phyloP scores from a whole-genome alignment of 2,329 filamentous ascomycete genomes.

The Paramyrothecium sp. region DNA sequence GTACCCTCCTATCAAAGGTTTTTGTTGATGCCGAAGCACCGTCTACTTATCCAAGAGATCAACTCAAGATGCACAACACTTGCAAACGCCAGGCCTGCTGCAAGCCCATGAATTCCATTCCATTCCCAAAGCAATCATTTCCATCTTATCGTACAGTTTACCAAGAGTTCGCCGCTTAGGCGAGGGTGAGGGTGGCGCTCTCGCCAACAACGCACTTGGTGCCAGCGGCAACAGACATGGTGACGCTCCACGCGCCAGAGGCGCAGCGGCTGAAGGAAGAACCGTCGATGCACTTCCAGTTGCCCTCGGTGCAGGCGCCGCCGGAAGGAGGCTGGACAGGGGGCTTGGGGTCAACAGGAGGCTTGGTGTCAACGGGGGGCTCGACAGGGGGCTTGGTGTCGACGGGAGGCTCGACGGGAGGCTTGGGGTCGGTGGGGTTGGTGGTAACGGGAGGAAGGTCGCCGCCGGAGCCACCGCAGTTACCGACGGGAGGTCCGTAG shows the following conservation, averaged over 20 bases:
- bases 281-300: slow-evolving; percentile 53
- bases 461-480: slow-evolving; percentile 22
- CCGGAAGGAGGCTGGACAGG: slow-evolving; percentile 33
- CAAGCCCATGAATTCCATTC: not conserved
- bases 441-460: slow-evolving; percentile 37
- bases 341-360: slow-evolving; percentile 13
- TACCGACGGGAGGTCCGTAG: slow-evolving; percentile 23
- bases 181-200: not conserved
- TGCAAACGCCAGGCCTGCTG: not conserved
- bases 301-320: slow-evolving; percentile 46
- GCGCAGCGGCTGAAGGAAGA: slow-evolving; percentile 54
- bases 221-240: slow-evolving; percentile 41
- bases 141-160: not conserved
- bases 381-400: slow-evolving; percentile 19
- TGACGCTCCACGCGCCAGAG: slow-evolving; percentile 47
- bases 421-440: slow-evolving; percentile 23
- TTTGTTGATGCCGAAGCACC: not conserved
- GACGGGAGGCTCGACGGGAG: slow-evolving; percentile 5
- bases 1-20: too few relatives aligned
- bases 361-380: slow-evolving; percentile 20
- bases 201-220: slow-evolving; percentile 33
- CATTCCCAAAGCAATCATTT: not conserved
- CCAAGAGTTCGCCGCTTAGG: not conserved
- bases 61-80: not conserved
- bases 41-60: not conserved